Base-by-base conservation (phyloP, 2,329 filamentous ascomycete species). In the Cordyceps pruinosa region DNA sequence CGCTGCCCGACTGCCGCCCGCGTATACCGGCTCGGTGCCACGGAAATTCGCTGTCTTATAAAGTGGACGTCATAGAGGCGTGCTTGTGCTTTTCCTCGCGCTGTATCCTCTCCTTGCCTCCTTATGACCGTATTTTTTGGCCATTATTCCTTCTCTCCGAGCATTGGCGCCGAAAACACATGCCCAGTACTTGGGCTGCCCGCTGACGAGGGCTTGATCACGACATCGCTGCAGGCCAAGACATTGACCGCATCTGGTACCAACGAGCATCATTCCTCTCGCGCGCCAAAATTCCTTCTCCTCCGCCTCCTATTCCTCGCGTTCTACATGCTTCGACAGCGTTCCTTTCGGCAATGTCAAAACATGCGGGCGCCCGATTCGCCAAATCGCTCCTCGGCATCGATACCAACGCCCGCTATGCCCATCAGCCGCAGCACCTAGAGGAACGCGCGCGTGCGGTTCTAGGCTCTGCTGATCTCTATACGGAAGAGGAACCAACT, bases 401-500 rank as follows among this genome's bases (percentile, higher is more conserved):
- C 58, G 66, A 72, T 46, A 57, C 64, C 47, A 61, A 68, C 39
- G 65, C 68, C 26, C 66, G 63, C 13, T 67, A 65, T 57, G 56
- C 62, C n/a, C 56, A 51, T 17, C 53, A 68, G 9, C 67, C 70
- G 1, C 51, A 56, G 4, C 56, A 64, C 53, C 65, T 71, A 5
- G 63, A 65, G 17, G 58, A 62, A 5, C 62, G 63, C 10, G 68
- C 69, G 6, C 61, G 58, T 42, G 56, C 64, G 1, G 56, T 61
- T 8, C 61, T 71, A 12, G 49, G 62, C 10, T 63, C 68, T 2
- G 64, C 66, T 13, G 62, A 66, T n/a, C 58, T 65, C 46, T 72
- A 70, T 64, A 74, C 87, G 44, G 88, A 91, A 66, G 74, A 82
- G 2, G 87, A 90, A 61, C 88, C 88, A 1, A 85, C 83, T 3